Conservation (phyloP, 495 filamentous ascomycete species). For the Penicillium cinerascens region DNA sequence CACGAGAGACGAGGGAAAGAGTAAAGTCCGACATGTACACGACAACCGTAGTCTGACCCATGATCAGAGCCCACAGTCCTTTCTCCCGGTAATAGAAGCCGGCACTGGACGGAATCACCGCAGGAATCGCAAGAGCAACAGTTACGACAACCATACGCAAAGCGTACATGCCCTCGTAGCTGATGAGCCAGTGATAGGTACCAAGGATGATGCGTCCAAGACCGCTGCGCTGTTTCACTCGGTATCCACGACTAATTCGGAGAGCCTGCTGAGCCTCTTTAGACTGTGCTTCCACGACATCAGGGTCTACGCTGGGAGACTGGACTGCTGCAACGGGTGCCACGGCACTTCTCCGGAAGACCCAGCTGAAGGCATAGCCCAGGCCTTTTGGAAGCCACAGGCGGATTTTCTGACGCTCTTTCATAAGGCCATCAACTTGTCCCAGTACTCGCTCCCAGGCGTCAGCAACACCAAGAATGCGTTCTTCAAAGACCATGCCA, state of each 20-base stretch:
- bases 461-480: conserved; percentile 21
- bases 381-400: conserved; percentile 26
- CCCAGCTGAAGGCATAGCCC: conserved; percentile 25
- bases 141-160: conserved; percentile 40
- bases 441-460: conserved; percentile 19
- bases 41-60: conserved; percentile 41
- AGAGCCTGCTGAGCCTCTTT: conserved; percentile 28
- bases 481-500: conserved; percentile 33
- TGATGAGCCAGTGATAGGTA: conserved; percentile 31
- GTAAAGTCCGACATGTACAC: conserved; percentile 47
- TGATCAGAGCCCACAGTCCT: conserved; percentile 46
- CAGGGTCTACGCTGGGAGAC: conserved; percentile 18
- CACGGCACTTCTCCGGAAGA: conserved; percentile 10
- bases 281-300: conserved; percentile 18
- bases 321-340: conserved; percentile 16
- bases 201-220: conserved; percentile 21
- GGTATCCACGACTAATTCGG: conserved; percentile 29
- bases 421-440: conserved; percentile 20
- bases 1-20: conserved; percentile 32
- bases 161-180: conserved; percentile 35
- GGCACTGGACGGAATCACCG: conserved; percentile 35
- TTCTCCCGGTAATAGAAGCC: conserved; percentile 46
- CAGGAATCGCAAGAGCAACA: conserved; percentile 38
- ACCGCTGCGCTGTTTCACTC: conserved; percentile 19
- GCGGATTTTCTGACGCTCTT: conserved; percentile 19